These are phyloP conservation scores for Exophiala oligosperma DNA, from an alignment of 2,329 filamentous ascomycete species.

Conservation along the genomic window DNA sequence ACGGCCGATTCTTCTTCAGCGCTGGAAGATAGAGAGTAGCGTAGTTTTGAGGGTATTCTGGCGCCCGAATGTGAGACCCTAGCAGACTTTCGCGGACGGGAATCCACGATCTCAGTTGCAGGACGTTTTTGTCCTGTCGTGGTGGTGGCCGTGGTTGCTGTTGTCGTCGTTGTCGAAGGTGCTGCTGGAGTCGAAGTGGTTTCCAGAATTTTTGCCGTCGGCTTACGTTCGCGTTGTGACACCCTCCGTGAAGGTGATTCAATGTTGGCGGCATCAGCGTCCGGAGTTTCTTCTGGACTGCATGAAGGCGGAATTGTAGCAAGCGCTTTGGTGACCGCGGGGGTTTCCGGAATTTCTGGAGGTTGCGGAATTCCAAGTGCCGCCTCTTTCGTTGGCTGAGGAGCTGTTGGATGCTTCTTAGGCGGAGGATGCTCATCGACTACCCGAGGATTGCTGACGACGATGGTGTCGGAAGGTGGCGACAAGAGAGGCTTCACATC, in stretches of 20 bases:
- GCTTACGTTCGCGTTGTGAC: slow-evolving; percentile 22
- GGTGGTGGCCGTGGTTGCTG: too few relatives aligned
- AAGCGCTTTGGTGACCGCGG: background rate
- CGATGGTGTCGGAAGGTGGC: slow-evolving; percentile 16
- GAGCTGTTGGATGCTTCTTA: slow-evolving; percentile 2
- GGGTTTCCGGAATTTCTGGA: slow-evolving; percentile 6
- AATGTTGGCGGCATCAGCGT: background rate
- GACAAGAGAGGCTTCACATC: slow-evolving; percentile 11
- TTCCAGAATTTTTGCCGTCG: slow-evolving; percentile 19
- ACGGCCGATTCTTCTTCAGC: slow-evolving; percentile 1
- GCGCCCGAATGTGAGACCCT: slow-evolving; percentile 14
- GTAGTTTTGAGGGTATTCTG: slow-evolving; percentile 20
- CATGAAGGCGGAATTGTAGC: background rate
- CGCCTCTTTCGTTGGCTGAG: background rate
- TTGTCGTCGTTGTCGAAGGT: too few relatives aligned
- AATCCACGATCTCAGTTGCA: slow-evolving; percentile 10
- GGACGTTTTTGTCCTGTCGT: slow-evolving; percentile 14
- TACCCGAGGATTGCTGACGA: slow-evolving; percentile 7
- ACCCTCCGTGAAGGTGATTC: slow-evolving; percentile 15
- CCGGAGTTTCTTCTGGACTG: background rate
- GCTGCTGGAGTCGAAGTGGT: background rate
- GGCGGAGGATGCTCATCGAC: background rate
- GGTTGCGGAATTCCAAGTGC: slow-evolving; percentile 3
- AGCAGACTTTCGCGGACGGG: slow-evolving; percentile 16
- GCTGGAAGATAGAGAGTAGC: slow-evolving; percentile 14